These are phyloP conservation scores for Zymoseptoria tritici DNA, from an alignment of 2,329 filamentous ascomycete species.

Conservation along the genomic window DNA sequence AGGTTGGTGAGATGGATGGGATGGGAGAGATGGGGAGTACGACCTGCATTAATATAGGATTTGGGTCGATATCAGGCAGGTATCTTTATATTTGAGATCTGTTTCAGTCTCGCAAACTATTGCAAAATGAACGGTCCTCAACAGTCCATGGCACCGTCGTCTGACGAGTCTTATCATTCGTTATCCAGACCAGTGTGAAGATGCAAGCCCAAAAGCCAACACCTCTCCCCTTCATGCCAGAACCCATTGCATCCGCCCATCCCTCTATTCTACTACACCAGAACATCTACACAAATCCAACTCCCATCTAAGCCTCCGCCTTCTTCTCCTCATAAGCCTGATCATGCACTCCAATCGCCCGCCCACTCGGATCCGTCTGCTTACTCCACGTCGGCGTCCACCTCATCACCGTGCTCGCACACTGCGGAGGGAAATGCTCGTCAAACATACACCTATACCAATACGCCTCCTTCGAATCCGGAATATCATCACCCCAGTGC, in stretches of 20 bases:
- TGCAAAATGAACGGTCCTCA: too few species aligned
- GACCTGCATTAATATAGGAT: too few species aligned
- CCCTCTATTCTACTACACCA: not conserved
- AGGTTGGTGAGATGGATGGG: not conserved
- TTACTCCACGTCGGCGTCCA: constrained; percentile 98
- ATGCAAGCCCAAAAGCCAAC: not conserved
- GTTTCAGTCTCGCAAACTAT: too few species aligned
- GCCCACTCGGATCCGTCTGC: constrained; percentile 89
- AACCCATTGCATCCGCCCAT: not conserved
- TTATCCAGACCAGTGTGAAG: too few species aligned
- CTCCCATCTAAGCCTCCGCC: not conserved
- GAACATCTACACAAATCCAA: not conserved
- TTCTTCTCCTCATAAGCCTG: constrained; percentile 25
- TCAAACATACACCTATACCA: constrained; percentile 99
- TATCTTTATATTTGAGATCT: too few species aligned
- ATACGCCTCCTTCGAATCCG: constrained; percentile 96
- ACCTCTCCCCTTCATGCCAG: too few species aligned
- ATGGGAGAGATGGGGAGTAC: not conserved
- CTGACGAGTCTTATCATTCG: too few species aligned
- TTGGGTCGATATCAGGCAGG: too few species aligned
- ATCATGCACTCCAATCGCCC: constrained; percentile 37
- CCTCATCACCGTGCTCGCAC: constrained; percentile 86
- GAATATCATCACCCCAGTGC: constrained; percentile 88
- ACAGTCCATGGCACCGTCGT: too few species aligned
- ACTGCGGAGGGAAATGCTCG: constrained; percentile 90